phyloP scores from a whole-genome alignment of 73 alveolate species.

The Paramecium pentaurelia region DNA sequence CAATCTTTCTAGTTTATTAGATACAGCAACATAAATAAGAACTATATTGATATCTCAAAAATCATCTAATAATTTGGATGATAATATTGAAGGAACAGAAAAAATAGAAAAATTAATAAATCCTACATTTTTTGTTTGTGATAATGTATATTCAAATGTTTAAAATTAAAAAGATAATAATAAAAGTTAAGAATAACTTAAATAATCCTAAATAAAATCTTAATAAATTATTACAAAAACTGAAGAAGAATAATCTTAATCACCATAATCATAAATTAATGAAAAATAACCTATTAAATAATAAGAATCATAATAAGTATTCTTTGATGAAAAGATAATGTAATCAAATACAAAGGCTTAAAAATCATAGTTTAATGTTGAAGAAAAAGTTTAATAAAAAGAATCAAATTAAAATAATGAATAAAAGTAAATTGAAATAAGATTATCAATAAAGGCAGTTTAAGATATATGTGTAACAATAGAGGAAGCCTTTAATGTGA shows the following conservation, averaged over 20 bases:
- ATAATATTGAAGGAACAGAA: neutral
- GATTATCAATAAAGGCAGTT: neutral
- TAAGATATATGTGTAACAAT: neutral
- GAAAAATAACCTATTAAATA: neutral
- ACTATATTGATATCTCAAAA: neutral
- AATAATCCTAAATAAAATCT: neutral
- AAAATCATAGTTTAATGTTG: slow-evolving; percentile 1
- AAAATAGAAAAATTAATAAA: neutral
- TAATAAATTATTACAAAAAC: neutral
- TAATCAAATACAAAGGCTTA: neutral
- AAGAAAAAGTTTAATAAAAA: neutral
- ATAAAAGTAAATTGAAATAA: neutral
- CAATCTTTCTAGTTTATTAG: neutral
- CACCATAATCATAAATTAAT: neutral
- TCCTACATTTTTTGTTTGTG: neutral
- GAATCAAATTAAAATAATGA: neutral
- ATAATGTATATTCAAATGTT: neutral
- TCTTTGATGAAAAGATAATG: neutral
- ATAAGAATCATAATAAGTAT: neutral
- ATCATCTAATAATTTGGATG: neutral
- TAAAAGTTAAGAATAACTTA: neutral
- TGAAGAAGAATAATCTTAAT: neutral
- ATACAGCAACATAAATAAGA: slow-evolving; percentile 16
- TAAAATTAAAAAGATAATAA: neutral
- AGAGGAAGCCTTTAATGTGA: neutral